Percentiles rank a stretch among this genome's conserved stretches.
phyloP scores from a whole-genome alignment of 768 basidiomycete genomes.

The Suillus clintonianus region DNA sequence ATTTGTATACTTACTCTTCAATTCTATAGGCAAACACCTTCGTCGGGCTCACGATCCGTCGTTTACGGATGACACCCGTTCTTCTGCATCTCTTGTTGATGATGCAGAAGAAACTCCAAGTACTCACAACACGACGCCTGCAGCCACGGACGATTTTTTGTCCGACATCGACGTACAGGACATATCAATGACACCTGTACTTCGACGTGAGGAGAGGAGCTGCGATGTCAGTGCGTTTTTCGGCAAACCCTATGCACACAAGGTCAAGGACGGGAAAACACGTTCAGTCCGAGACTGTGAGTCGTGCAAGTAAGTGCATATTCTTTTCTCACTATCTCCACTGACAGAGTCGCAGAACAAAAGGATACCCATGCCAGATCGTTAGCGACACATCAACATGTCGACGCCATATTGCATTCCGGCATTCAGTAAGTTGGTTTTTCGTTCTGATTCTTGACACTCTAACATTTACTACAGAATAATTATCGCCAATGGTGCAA shows the following conservation, averaged over 20 bases:
- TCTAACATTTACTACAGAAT: conserved; percentile 7
- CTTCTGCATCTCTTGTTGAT: not conserved
- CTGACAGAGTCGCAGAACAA: not conserved
- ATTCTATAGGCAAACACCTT: not conserved
- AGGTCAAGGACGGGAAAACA: not conserved
- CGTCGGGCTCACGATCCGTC: not conserved
- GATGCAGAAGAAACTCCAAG: not conserved
- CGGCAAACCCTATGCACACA: not conserved
- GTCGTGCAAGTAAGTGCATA: not conserved
- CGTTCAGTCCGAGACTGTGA: not conserved
- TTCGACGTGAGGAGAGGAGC: not conserved
- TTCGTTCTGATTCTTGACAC: too few relatives aligned
- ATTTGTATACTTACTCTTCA: not conserved
- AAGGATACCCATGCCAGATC: not conserved
- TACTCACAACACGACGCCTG: not conserved
- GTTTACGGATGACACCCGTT: not conserved
- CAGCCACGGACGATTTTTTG: conserved; percentile 13
- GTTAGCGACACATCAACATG: conserved; percentile 4
- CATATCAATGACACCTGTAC: not conserved
- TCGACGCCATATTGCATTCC: not conserved
- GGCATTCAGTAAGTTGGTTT: not conserved
- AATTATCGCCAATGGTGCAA: conserved; percentile 31
- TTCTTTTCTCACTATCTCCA: not conserved
- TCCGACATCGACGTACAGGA: conserved; percentile 11
- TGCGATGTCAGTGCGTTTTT: not conserved